Evolutionary conservation across 2,329 filamentous ascomycete genomes (phyloP).

Genomic region (Chrysoporthe cubensis): DNA sequence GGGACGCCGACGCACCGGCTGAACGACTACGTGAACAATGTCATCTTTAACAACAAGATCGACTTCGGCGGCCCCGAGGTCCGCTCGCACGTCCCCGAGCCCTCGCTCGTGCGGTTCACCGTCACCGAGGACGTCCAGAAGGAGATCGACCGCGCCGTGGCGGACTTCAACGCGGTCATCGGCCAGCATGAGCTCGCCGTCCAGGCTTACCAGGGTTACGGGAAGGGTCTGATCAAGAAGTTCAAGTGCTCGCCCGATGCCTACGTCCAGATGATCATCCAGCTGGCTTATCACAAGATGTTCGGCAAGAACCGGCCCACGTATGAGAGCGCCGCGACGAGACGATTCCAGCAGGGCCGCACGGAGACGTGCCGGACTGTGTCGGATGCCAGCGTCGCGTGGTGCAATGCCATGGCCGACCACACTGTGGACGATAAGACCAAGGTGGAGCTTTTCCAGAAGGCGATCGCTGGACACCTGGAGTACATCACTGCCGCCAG

Average conservation of each 20-base stretch:
- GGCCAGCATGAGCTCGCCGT: slow-evolving; percentile 88
- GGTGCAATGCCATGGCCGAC: slow-evolving; percentile 86
- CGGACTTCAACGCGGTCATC: slow-evolving; percentile 82
- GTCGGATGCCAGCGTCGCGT: slow-evolving; percentile 87
- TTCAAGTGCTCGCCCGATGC: slow-evolving; percentile 98
- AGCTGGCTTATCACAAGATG: slow-evolving; percentile 98
- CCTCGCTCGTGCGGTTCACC: slow-evolving; percentile 76
- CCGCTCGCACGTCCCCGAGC: slow-evolving; percentile 84
- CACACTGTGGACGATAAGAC: slow-evolving; percentile 64
- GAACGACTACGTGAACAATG: slow-evolving; percentile 90
- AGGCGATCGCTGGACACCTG: slow-evolving; percentile 79
- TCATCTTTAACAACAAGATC: slow-evolving; percentile 93
- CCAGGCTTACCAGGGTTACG: slow-evolving; percentile 95
- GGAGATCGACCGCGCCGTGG: slow-evolving; percentile 77
- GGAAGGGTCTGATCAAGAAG: slow-evolving; percentile 98
- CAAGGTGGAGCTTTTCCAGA: slow-evolving; percentile 76
- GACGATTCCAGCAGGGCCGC: slow-evolving; percentile 93
- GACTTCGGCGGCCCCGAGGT: slow-evolving; percentile 80
- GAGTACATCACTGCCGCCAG: slow-evolving; percentile 90
- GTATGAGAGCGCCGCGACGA: slow-evolving; percentile 93
- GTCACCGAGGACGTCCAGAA: slow-evolving; percentile 73
- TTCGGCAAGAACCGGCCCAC: slow-evolving; percentile 97
- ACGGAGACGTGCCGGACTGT: slow-evolving; percentile 95
- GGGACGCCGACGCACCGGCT: slow-evolving; percentile 96
- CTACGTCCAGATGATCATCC: slow-evolving; percentile 98